phyloP scores from a whole-genome alignment of 441 rosid genomes.

The Viola pubescens region DNA sequence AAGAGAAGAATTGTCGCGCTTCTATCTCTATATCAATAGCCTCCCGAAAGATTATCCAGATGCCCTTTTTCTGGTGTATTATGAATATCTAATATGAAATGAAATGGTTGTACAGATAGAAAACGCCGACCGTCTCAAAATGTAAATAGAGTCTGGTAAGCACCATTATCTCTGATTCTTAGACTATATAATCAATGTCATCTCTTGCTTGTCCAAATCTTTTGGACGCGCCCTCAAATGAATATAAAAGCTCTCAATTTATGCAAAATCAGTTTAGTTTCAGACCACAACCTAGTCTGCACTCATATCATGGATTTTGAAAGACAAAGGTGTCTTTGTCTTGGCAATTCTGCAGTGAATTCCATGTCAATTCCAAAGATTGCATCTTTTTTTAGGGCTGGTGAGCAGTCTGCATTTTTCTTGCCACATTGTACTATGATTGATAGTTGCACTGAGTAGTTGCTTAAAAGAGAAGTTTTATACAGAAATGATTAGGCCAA shows the following conservation, averaged over 20 bases:
- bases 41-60: constrained; percentile 81
- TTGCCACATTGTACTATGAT: too few species aligned
- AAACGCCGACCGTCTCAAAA: constrained; percentile 34
- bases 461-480: too few species aligned
- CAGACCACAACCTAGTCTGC: neutral
- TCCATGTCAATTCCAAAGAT: too few species aligned
- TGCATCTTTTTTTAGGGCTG: too few species aligned
- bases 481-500: too few species aligned
- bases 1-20: constrained; percentile 57
- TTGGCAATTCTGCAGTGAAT: too few species aligned
- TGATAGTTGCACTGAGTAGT: too few species aligned
- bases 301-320: too few species aligned
- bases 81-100: constrained; percentile 68
- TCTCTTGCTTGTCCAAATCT: constrained; percentile 7
- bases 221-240: constrained; percentile 4
- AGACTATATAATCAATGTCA: constrained; percentile 15
- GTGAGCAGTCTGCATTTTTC: too few species aligned
- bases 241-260: constrained; percentile 6
- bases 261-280: neutral
- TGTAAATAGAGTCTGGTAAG: constrained; percentile 61
- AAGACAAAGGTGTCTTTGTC: too few species aligned
- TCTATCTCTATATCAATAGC: constrained; percentile 70
- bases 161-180: constrained; percentile 25
- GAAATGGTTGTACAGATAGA: constrained; percentile 42
- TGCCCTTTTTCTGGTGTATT: constrained; percentile 70